phyloP scores from a whole-genome alignment of 495 filamentous ascomycete genomes.

The Penicillium tannophilum region DNA sequence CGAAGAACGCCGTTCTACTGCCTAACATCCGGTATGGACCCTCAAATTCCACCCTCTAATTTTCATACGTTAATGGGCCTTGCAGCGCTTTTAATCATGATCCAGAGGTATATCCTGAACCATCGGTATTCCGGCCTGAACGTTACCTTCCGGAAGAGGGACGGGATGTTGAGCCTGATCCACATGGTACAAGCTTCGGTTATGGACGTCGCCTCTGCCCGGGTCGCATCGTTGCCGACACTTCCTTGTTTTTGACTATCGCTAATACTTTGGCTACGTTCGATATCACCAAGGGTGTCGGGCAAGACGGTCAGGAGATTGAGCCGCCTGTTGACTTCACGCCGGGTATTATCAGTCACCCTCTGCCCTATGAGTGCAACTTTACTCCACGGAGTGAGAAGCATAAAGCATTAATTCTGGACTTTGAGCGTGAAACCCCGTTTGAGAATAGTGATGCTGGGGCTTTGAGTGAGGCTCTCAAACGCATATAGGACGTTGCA shows the following conservation, averaged over 20 bases:
- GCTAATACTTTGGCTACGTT: constrained; percentile 59
- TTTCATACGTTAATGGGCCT: not conserved
- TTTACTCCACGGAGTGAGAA: constrained; percentile 38
- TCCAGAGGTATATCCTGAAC: constrained; percentile 31
- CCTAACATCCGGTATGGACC: constrained; percentile 47
- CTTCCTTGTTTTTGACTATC: constrained; percentile 52
- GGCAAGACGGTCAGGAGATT: constrained; percentile 18
- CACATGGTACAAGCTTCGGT: constrained; percentile 50
- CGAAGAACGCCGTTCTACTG: constrained; percentile 48
- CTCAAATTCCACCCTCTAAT: not conserved
- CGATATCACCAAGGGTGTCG: constrained; percentile 30
- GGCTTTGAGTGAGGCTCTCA: not conserved
- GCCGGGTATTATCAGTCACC: constrained; percentile 45
- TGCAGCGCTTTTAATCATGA: constrained; percentile 22
- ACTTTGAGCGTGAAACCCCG: constrained; percentile 42
- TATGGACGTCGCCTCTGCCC: constrained; percentile 62
- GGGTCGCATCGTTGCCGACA: constrained; percentile 60
- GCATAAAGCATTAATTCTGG: constrained; percentile 33
- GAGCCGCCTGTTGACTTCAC: constrained; percentile 30
- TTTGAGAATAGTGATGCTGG: constrained; percentile 47
- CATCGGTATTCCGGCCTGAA: constrained; percentile 9
- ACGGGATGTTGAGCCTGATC: constrained; percentile 18
- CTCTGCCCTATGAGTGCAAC: constrained; percentile 30
- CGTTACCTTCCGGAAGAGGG: not conserved
- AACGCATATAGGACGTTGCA: not conserved